Evolutionary conservation across 192 early-diverging fungal species (phyloP).

Genomic region (Backusella macrospora): DNA sequence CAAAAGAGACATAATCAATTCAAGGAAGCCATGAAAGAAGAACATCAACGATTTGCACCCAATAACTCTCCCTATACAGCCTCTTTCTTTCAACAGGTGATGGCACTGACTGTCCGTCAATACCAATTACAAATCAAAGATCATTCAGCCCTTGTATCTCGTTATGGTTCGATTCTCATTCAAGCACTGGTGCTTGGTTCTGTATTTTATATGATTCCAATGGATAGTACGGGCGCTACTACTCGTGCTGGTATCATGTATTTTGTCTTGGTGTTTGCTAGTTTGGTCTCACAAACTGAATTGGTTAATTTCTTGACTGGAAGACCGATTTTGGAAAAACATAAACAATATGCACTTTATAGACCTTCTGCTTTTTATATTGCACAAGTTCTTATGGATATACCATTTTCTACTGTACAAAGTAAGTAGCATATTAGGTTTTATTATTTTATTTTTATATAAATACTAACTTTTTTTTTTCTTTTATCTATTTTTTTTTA

Average conservation of each 20-base stretch:
- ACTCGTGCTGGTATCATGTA: conserved; percentile 80
- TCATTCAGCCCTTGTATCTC: conserved; percentile 52
- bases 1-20: conserved; percentile 35
- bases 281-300: conserved; percentile 66
- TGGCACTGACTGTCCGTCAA: conserved; percentile 65
- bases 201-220: conserved; percentile 66
- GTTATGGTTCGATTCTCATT: conserved; percentile 50
- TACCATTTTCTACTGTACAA: conserved; percentile 52
- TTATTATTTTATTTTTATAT: too few relatives aligned
- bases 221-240: conserved; percentile 64
- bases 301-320: conserved; percentile 72
- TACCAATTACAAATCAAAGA: conserved; percentile 62
- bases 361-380: conserved; percentile 61
- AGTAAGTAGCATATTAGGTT: background rate
- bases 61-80: conserved; percentile 64
- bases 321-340: conserved; percentile 76
- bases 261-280: conserved; percentile 55
- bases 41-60: conserved; percentile 54
- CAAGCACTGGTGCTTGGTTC: conserved; percentile 75
- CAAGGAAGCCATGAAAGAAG: conserved; percentile 54
- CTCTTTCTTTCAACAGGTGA: conserved; percentile 67
- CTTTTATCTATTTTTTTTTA: conserved; percentile 35
- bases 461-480: background rate
- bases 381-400: conserved; percentile 55
- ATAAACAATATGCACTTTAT: conserved; percentile 73